Conservation (phyloP, 805 yeast genomes). For the Metschnikowia colocasiae region DNA sequence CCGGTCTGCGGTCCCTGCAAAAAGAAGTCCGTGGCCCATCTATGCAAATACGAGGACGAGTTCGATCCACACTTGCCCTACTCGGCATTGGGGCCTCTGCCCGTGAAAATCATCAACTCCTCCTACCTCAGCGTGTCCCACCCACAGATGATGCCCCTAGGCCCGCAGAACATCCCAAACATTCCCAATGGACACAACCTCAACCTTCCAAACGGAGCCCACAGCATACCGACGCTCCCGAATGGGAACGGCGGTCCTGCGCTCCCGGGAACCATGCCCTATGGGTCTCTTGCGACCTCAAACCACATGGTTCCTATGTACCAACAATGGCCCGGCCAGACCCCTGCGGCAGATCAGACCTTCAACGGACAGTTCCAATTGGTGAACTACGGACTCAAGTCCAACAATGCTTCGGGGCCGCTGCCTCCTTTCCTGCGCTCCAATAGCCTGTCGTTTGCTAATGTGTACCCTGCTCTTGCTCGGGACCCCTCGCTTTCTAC, state of each 20-base stretch:
- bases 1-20: slow-evolving; percentile 44
- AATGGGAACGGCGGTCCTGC: neutral
- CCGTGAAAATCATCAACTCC: neutral
- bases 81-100: neutral
- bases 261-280: neutral
- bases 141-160: slow-evolving; percentile 5
- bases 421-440: slow-evolving; percentile 1
- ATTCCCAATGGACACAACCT: neutral
- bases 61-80: neutral
- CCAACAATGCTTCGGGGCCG: neutral
- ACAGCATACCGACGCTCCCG: neutral
- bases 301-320: slow-evolving; percentile 2
- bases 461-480: neutral
- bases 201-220: neutral
- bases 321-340: slow-evolving; percentile 4
- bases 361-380: slow-evolving; percentile 1
- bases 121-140: slow-evolving; percentile 14
- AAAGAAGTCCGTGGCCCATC: slow-evolving; percentile 41
- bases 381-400: neutral
- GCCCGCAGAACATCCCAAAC: slow-evolving; percentile 1
- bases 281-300: neutral
- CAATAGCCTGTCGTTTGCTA: neutral
- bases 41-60: slow-evolving; percentile 35
- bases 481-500: neutral
- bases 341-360: neutral